phyloP scores from a whole-genome alignment of 371 early-diverging fungal species.

The Saksenaea oblongispora region DNA sequence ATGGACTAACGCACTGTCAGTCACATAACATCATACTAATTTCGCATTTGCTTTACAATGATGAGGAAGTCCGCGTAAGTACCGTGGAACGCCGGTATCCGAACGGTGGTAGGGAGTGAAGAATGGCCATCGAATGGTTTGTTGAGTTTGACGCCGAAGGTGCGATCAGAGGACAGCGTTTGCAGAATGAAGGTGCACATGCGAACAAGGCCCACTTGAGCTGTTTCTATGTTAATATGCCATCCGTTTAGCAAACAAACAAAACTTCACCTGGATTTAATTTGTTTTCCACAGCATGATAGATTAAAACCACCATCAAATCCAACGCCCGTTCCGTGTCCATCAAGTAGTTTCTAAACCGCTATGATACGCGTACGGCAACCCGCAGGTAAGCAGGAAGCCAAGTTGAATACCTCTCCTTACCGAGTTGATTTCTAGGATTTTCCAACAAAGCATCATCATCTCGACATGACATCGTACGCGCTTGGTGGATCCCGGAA shows the following conservation, averaged over 20 bases:
- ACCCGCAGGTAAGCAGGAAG: not conserved
- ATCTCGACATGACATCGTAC: conserved; percentile 72
- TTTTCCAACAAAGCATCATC: conserved; percentile 84
- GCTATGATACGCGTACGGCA: conserved; percentile 22
- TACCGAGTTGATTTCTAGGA: conserved; percentile 78
- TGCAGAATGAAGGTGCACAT: conserved; percentile 85
- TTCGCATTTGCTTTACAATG: conserved; percentile 41
- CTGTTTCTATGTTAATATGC: conserved; percentile 28
- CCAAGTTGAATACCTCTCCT: too few species aligned
- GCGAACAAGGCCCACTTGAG: conserved; percentile 75
- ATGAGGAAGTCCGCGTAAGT: conserved; percentile 85
- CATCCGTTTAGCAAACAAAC: conserved; percentile 11
- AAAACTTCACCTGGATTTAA: conserved; percentile 52
- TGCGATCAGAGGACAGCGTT: conserved; percentile 77
- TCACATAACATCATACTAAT: not conserved
- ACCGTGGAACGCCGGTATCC: conserved; percentile 75
- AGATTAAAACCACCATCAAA: conserved; percentile 63
- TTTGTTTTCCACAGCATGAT: conserved; percentile 66
- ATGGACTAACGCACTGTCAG: conserved; percentile 53
- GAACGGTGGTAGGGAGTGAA: conserved; percentile 62
- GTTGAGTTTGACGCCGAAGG: conserved; percentile 78
- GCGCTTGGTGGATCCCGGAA: conserved; percentile 79
- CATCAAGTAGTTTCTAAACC: conserved; percentile 67
- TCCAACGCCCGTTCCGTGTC: conserved; percentile 73
- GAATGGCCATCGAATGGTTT: conserved; percentile 70